phyloP scores from a whole-genome alignment of 495 filamentous ascomycete species.

The Aspergillus conjunctus region DNA sequence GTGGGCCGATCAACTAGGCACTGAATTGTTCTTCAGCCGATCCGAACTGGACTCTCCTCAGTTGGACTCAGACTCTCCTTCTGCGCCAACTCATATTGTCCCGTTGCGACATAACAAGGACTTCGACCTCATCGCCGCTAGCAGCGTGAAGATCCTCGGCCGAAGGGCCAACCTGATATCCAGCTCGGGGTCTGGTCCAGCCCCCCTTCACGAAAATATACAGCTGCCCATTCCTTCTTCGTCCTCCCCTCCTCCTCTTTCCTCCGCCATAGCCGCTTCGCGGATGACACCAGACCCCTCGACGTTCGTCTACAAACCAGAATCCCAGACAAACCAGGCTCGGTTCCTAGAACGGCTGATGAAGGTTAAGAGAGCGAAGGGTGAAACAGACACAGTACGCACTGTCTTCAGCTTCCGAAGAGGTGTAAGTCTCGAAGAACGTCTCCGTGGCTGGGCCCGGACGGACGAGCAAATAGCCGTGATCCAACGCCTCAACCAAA shows the following conservation, averaged over 20 bases:
- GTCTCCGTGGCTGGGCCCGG: conserved; percentile 40
- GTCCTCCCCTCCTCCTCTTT: neutral
- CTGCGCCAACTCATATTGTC: conserved; percentile 20
- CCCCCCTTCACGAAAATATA: conserved; percentile 4
- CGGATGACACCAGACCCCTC: conserved; percentile 9
- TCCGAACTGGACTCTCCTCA: conserved; percentile 41
- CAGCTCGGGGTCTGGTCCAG: conserved; percentile 24
- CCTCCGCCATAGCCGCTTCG: conserved; percentile 8
- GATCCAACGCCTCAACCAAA: conserved; percentile 38
- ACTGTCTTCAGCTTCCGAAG: conserved; percentile 36
- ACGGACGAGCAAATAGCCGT: conserved; percentile 45
- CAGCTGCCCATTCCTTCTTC: neutral
- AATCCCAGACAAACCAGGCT: conserved; percentile 39
- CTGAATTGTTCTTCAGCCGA: conserved; percentile 70
- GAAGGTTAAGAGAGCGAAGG: conserved; percentile 43
- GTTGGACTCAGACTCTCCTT: conserved; percentile 28
- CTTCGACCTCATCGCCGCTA: conserved; percentile 65
- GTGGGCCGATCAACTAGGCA: conserved; percentile 79
- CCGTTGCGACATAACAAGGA: conserved; percentile 44
- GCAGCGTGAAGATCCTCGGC: conserved; percentile 52
- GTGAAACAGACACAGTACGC: conserved; percentile 49
- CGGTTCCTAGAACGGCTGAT: conserved; percentile 48
- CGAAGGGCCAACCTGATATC: conserved; percentile 47
- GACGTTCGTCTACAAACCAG: conserved; percentile 20
- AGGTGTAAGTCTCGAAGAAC: conserved; percentile 35